Evolutionary conservation across 2,329 filamentous ascomycete genomes (phyloP).

Genomic region (Fonsecaea erecta): DNA sequence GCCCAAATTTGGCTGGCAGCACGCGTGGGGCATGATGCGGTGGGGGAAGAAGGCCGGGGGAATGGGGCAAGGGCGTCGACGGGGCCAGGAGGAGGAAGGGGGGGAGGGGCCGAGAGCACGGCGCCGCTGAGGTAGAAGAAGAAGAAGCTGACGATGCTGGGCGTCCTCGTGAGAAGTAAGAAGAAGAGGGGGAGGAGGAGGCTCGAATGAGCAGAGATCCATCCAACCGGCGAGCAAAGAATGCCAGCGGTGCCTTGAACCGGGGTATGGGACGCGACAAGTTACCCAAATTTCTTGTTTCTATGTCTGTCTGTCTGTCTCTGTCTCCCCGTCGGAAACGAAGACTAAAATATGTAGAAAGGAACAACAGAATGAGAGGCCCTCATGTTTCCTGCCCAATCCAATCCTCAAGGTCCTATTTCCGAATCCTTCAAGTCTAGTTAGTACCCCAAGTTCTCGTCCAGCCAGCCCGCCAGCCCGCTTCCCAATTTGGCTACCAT

Average conservation of each 20-base stretch:
- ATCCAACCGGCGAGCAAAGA: not conserved
- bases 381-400: not conserved
- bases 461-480: no score
- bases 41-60: constrained; percentile 60
- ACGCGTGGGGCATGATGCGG: constrained; percentile 59
- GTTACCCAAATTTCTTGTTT: not conserved
- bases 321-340: no score
- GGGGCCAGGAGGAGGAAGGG: constrained; percentile 35
- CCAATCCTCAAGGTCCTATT: not conserved
- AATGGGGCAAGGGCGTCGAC: constrained; percentile 58
- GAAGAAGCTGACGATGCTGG: not conserved
- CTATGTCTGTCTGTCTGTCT: not conserved
- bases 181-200: not conserved
- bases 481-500: not conserved
- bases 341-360: not conserved
- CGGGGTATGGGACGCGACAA: no score
- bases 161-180: not conserved
- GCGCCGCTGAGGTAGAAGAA: not conserved
- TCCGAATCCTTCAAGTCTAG: not conserved
- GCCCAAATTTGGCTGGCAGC: constrained; percentile 57
- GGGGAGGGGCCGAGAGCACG: not conserved
- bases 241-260: no score
- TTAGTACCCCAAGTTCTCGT: no score
- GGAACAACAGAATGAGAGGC: not conserved
- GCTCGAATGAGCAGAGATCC: not conserved